A percentile compares a stretch with the other conserved stretches of the same genome.
phyloP scores from a whole-genome alignment of 805 yeast genomes.

The Yarrowia sp. region DNA sequence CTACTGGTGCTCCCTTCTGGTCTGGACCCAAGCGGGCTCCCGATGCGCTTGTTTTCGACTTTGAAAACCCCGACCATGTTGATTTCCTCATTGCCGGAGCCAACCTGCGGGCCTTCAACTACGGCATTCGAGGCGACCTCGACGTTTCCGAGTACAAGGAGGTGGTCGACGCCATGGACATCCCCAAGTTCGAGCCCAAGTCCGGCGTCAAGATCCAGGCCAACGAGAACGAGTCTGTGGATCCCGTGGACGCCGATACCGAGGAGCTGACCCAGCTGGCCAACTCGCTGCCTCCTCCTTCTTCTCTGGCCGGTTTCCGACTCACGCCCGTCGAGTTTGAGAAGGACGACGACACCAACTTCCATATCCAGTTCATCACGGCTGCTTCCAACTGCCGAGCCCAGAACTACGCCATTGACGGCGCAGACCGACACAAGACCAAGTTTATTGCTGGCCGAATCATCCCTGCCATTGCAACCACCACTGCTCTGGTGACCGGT shows the following conservation, averaged over 20 bases:
- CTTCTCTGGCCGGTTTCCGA: constrained; percentile 83
- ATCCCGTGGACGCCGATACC: constrained; percentile 63
- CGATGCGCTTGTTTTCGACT: constrained; percentile 72
- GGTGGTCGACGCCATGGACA: constrained; percentile 50
- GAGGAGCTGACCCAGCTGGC: constrained; percentile 69
- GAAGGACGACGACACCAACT: constrained; percentile 95
- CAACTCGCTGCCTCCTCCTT: constrained; percentile 80
- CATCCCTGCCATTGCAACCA: constrained; percentile 98
- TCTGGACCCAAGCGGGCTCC: constrained; percentile 98
- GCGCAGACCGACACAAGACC: constrained; percentile 85
- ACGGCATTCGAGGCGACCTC: constrained; percentile 77
- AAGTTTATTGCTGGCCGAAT: constrained; percentile 98
- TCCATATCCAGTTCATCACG: constrained; percentile 91
- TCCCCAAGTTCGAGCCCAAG: constrained; percentile 72
- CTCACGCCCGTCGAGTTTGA: constrained; percentile 90
- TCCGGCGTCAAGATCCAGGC: constrained; percentile 78
- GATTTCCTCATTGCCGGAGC: constrained; percentile 87
- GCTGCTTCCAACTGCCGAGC: constrained; percentile 98
- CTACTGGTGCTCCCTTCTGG: constrained; percentile 94
- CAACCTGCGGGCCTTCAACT: constrained; percentile 83
- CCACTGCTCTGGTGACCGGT: constrained; percentile 97
- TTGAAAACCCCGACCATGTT: constrained; percentile 71
- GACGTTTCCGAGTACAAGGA: constrained; percentile 51
- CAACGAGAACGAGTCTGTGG: constrained; percentile 75
- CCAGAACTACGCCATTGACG: constrained; percentile 78